phyloP scores from a whole-genome alignment of 1,139 yeast species.

The Yamadazyma jaroonii region DNA sequence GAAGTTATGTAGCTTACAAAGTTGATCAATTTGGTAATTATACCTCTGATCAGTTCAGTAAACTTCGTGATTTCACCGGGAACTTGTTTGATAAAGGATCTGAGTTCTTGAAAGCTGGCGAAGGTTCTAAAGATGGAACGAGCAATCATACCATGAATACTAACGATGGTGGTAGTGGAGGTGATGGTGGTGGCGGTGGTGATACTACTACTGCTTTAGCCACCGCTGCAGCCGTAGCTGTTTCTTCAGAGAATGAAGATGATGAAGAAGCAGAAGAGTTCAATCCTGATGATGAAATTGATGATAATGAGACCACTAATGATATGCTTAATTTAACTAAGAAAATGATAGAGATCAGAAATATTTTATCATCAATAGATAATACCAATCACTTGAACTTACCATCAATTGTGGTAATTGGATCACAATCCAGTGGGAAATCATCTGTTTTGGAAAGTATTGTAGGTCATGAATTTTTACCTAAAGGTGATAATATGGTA shows the following conservation, averaged over 20 bases:
- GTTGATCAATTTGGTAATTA: conserved; percentile 80
- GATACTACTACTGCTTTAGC: conserved; percentile 45
- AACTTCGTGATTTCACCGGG: conserved; percentile 57
- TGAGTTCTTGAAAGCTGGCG: conserved; percentile 32
- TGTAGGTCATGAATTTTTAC: conserved; percentile 92
- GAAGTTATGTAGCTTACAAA: conserved; percentile 87
- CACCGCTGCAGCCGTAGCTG: conserved; percentile 42
- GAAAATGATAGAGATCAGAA: conserved; percentile 94
- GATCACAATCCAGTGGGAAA: conserved; percentile 96
- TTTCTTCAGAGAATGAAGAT: conserved; percentile 28
- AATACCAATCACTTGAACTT: conserved; percentile 73
- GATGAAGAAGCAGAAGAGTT: conserved; percentile 22
- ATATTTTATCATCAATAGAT: conserved; percentile 72
- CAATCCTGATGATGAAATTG: conserved; percentile 41
- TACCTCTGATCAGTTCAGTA: conserved; percentile 62
- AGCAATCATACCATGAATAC: conserved; percentile 10
- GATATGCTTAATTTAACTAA: conserved; percentile 84
- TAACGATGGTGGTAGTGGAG: conserved; percentile 23
- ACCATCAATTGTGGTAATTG: conserved; percentile 95
- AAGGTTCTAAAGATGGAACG: neutral
- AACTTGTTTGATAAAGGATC: conserved; percentile 44
- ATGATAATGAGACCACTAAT: conserved; percentile 53
- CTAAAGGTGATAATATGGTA: conserved; percentile 95
- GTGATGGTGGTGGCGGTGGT: conserved; percentile 30
- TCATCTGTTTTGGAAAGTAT: conserved; percentile 91